These are phyloP conservation scores for Fusarium sp. DNA, from an alignment of 2,329 filamentous ascomycete species.

Conservation along the genomic window DNA sequence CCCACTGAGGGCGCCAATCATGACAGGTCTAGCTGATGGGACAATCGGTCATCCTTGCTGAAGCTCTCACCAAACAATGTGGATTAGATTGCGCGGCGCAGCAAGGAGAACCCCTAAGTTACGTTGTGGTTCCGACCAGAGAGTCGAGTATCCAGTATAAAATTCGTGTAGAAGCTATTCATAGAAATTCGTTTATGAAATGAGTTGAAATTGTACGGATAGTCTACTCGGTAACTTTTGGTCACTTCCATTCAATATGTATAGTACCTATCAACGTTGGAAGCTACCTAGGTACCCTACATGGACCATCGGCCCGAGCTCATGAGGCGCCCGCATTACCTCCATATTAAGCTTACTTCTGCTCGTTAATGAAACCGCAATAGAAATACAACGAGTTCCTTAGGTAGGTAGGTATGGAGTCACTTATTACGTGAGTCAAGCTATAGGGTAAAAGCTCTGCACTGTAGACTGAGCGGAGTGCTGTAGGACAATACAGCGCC, in stretches of 20 bases:
- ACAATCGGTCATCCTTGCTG: slow-evolving; percentile 28
- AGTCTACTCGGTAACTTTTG: not conserved
- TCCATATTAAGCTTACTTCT: not conserved
- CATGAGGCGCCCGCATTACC: not conserved
- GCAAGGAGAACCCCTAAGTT: not conserved
- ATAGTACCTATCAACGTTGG: not conserved
- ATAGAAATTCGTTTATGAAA: not conserved
- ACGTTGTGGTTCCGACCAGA: not conserved
- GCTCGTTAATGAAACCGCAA: not conserved
- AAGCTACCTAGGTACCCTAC: not conserved
- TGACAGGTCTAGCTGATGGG: slow-evolving; percentile 7
- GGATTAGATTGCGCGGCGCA: slow-evolving; percentile 23
- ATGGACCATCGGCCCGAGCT: not conserved
- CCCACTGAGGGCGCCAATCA: slow-evolving; percentile 32
- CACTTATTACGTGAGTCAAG: not conserved
- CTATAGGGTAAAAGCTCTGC: slow-evolving; percentile 1
- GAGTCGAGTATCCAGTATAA: not conserved
- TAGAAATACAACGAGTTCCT: not conserved
- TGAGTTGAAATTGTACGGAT: not conserved
- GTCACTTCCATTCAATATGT: not conserved
- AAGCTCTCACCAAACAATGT: slow-evolving; percentile 34
- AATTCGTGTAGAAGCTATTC: not conserved
- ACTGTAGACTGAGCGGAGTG: not conserved
- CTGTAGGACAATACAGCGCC: not conserved
- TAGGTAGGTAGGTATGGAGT: not conserved